These are phyloP conservation scores for Lasiosphaeria ovina DNA, from an alignment of 495 filamentous ascomycete species.

Conservation along the genomic window DNA sequence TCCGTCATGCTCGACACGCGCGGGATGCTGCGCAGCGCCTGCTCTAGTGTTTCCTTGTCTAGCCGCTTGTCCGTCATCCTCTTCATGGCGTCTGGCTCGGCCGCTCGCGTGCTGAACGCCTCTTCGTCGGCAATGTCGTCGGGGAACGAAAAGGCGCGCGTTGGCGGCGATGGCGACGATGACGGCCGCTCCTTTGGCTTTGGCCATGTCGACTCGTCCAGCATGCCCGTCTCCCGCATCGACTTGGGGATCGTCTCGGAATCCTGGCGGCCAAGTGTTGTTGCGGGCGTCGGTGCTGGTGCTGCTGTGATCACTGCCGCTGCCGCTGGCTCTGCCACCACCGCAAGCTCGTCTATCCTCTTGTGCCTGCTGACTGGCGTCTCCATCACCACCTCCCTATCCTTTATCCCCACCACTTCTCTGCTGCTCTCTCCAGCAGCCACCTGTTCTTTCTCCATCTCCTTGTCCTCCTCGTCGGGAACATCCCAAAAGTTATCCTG, in stretches of 20 bases:
- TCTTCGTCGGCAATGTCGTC: conserved; percentile 39
- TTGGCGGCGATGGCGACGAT: conserved; percentile 26
- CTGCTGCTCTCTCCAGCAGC: not conserved
- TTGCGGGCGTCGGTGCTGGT: not conserved
- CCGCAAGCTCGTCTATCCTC: not conserved
- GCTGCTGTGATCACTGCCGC: not conserved
- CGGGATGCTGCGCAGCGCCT: conserved; percentile 16
- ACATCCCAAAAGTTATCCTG: conserved; percentile 19
- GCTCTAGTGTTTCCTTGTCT: conserved; percentile 14
- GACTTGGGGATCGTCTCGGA: conserved; percentile 37
- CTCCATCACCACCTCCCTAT: not conserved
- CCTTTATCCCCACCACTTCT: conserved; percentile 14
- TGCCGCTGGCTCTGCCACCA: conserved; percentile 3
- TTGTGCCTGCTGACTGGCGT: conserved; percentile 1
- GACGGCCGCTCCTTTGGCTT: conserved; percentile 20
- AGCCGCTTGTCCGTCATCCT: conserved; percentile 5
- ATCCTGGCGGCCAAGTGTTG: conserved; percentile 30
- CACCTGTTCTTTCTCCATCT: not conserved
- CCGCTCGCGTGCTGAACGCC: conserved; percentile 26
- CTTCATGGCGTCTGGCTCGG: conserved; percentile 4
- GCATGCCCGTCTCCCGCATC: conserved; percentile 14
- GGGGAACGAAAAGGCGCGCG: conserved; percentile 35
- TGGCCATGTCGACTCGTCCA: not conserved
- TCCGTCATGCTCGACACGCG: conserved; percentile 30
- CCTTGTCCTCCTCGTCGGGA: conserved; percentile 5